Evolutionary conservation across 768 basidiomycete species (phyloP), one percentile per base, ranked within the genome.

Genomic region (Hortiboletus campestris): DNA sequence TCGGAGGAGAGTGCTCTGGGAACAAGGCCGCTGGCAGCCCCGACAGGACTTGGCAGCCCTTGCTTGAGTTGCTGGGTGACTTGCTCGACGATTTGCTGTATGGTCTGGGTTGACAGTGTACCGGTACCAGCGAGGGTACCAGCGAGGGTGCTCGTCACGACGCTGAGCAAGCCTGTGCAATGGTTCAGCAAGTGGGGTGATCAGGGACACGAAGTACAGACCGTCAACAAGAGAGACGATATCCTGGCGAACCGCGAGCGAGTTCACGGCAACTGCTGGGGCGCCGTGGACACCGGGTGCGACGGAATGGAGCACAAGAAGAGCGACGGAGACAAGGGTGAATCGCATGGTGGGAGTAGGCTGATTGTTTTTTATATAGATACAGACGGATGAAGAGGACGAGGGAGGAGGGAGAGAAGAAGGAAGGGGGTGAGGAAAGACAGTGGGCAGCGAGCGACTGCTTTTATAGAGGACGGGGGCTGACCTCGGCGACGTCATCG

Each of bases 311-410:
- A 69, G 51, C 0, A 57, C 56, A 47, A 71, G 48, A 45, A 67
- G 56, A 50, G 53, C 56, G 20, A 64, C 35, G 7, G 67, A 55
- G 41, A 61, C 38, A 54, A 51, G 29, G 19, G 62, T 25, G 53
- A 58, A 63, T 57, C 57, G 68, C 68, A 69, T 72, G 52, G 19
- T 44, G 35, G 14, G 54, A 56, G 58, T 48, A 64, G 62, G 51
- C 0, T 57, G 64, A n/a, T 56, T 57, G 49, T 19, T 46, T 58
- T 65, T 68, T 58, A 38, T 40, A 41, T 50, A 25, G 17, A 42
- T 51, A 51, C 39, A 36, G 40, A 50, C 58, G 64, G 55, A 32
- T 29, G 7, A 34, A 38, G 59, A 46, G 59, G 51, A 55, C 0
- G 49, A 56, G 32, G 45, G 41, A 28, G 48, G 40, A 22, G 36